Evolutionary conservation across 306 rosid species (phyloP), one percentile per base, ranked within the genome.

Genomic region (Lathyrus oleraceus): DNA sequence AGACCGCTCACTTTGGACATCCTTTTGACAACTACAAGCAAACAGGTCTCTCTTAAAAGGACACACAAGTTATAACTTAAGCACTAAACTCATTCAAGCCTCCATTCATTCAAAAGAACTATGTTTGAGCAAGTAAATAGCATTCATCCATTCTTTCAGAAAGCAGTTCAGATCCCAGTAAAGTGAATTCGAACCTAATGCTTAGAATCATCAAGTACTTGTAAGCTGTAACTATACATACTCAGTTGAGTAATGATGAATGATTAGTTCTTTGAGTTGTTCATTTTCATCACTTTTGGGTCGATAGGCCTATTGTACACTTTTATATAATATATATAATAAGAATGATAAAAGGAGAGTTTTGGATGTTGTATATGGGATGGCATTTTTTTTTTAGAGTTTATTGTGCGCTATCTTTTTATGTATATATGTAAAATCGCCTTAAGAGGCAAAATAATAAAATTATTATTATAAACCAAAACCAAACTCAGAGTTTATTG

Each of bases 101-200:
- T 49, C 48, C 35, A 5, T 63, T 47, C 12, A 74, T 43, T 23
- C 4, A 20, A 65, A 19, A 39, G 52, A 59, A n/a, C n/a, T 23
- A 23, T 75, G 17, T 20, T 35, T 58, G 43, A 65, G 17, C 56
- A 30, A 58, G 35, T 65, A 30, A 30, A 70, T 25, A 61, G n/a
- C 54, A 36, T 81, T 61, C 65, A 47, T 56, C 70, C 73, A 68
- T 77, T 68, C 66, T 62, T 72, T 81, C 65, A 47, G 58, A 68
- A 72, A 71, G 76, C 75, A 66, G 27, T 71, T 27, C 62, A 27
- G 19, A 39, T 56, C 61, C 36, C 69, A n/a, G 45, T 48, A 8
- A 70, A 23, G 35, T 58, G 42, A 64, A 63, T 64, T 75, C 27
- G 65, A 74, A 44, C 23, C 38, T 42, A 44, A 52, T 35, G 64